Conservation (phyloP, 345 rosid species). For the Salix koriyanagi region DNA sequence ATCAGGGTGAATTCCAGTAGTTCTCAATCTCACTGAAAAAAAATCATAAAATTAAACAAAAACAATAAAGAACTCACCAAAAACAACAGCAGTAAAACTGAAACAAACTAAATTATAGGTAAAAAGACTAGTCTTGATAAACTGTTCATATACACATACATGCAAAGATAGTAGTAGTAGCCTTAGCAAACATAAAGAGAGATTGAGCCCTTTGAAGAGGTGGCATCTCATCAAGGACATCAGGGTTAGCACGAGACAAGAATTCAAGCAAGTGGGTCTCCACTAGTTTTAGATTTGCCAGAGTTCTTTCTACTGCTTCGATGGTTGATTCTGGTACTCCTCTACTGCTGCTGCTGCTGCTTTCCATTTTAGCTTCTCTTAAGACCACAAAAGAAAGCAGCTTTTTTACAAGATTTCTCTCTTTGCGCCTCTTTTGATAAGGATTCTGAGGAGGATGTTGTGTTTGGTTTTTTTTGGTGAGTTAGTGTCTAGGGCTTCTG, state of each 20-base stretch:
- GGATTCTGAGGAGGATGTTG: neutral
- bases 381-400: neutral
- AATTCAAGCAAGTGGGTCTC: constrained; percentile 51
- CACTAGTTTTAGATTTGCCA: constrained; percentile 39
- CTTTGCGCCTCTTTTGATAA: neutral
- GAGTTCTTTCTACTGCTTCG: constrained; percentile 58
- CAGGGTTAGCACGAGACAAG: constrained; percentile 54
- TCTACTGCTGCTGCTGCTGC: constrained; percentile 34
- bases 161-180: constrained; percentile 59
- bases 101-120: neutral
- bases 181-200: constrained; percentile 57
- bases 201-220: constrained; percentile 74
- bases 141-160: constrained; percentile 27
- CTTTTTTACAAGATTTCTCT: neutral
- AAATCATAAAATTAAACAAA: constrained; percentile 1
- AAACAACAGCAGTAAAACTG: neutral
- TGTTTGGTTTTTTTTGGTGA: neutral
- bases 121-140: neutral
- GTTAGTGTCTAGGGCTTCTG: neutral
- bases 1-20: constrained; percentile 68
- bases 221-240: constrained; percentile 54
- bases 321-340: constrained; percentile 55
- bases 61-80: constrained; percentile 2
- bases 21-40: constrained; percentile 75
- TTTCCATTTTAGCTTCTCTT: constrained; percentile 5